Evolutionary conservation across 805 yeast species (phyloP), one percentile per base, ranked within the genome.

Genomic region (Jamesozyma jinghongensis): DNA sequence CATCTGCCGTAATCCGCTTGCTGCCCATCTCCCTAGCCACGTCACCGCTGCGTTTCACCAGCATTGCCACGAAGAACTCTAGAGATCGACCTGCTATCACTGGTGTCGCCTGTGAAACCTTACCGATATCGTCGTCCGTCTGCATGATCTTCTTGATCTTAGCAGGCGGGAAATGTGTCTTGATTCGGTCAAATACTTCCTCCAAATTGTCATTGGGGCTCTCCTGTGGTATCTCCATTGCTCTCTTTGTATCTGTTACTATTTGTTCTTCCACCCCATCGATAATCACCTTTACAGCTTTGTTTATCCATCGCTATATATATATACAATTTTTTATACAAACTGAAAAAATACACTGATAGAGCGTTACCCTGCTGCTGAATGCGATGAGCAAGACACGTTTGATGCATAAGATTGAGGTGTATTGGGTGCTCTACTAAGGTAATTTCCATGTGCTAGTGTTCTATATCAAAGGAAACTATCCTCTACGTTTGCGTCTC

Each of bases 91-190:
- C 97, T 7, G 92, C 95, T 14, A 90, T 90, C n/a, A 90, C 83
- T 0, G 99, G 99, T 2, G 99, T 94, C 2, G 96, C 97, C 57
- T 88, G 97, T 3, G 98, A 96, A 4, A 92, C 97, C 59, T 92
- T 92, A 3, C 99, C 99, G 34, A 92, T 88, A 48, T 92, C 99
- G 48, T 92, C 98, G 62, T 92, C 99, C 22, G 94, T 80, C 59
- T 92, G 98, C 96, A 92, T 90, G 44, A 92, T 77, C 54, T 92
- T 85, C 68, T 92, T 92, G 54, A 92, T 87, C 47, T 97, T 76
- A 3, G 97, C 97, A 4, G 87, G 83, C 4, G 94, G 94, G 61
- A 84, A 84, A 57, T 83, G 94, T 28, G 92, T 83, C 60, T 81
- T 82, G 48, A 83, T 79, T 36, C 59, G 53, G 12, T 62, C 66